Conservation (phyloP, 2,329 filamentous ascomycete species). For the Colletotrichum incanum region DNA sequence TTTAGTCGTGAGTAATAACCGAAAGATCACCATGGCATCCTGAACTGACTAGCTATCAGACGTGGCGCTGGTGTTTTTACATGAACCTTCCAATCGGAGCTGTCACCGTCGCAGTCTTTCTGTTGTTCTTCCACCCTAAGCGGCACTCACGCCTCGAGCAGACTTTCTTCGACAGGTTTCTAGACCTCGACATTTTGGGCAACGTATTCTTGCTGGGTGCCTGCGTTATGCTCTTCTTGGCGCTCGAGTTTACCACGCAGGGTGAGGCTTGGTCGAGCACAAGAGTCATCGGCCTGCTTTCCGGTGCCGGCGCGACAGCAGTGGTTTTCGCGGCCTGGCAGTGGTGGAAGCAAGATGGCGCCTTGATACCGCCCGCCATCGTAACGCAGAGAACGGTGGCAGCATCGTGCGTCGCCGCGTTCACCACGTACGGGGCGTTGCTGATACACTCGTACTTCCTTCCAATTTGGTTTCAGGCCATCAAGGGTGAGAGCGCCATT, state of each 20-base stretch:
- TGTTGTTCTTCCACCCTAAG: slow-evolving; percentile 48
- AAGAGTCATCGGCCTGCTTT: slow-evolving; percentile 59
- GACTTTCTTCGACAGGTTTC: slow-evolving; percentile 46
- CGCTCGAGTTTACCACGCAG: slow-evolving; percentile 63
- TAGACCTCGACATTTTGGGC: slow-evolving; percentile 57
- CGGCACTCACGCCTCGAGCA: slow-evolving; percentile 47
- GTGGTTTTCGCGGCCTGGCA: slow-evolving; percentile 60
- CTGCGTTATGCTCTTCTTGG: slow-evolving; percentile 63
- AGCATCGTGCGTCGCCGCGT: slow-evolving; percentile 56
- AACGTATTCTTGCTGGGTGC: slow-evolving; percentile 61
- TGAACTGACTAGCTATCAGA: slow-evolving; percentile 43
- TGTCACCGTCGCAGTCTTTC: slow-evolving; percentile 48
- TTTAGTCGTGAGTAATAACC: slow-evolving; percentile 48
- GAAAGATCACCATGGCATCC: too few relatives aligned
- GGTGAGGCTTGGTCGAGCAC: slow-evolving; percentile 60
- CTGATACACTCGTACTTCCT: slow-evolving; percentile 63
- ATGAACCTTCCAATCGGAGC: slow-evolving; percentile 49
- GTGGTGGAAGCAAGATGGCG: slow-evolving; percentile 58
- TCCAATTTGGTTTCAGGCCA: slow-evolving; percentile 58
- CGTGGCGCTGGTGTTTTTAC: slow-evolving; percentile 45
- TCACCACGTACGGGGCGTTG: slow-evolving; percentile 60
- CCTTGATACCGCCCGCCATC: slow-evolving; percentile 61
- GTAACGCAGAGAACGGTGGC: slow-evolving; percentile 60
- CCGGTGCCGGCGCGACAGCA: slow-evolving; percentile 46
- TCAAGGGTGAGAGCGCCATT: slow-evolving; percentile 50